Evolutionary conservation across 768 basidiomycete species (phyloP), one percentile per base, ranked within the genome.

Genomic region (Russula abietina): DNA sequence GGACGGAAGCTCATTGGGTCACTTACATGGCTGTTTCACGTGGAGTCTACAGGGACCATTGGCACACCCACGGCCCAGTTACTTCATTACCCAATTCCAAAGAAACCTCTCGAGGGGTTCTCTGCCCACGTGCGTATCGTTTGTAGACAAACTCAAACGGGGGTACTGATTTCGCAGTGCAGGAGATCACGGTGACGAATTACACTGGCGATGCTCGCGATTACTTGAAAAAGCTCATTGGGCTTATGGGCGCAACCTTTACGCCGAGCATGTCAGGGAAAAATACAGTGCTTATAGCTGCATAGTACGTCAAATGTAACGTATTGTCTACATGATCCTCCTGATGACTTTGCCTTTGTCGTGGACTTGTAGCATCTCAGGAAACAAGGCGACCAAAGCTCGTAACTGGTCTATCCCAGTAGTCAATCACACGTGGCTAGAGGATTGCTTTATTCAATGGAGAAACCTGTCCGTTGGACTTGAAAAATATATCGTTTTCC

Each of bases 371-470:
- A 72, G 73, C 41, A 59, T 70, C 12, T 57, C 59, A 0, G 70
- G 70, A 5, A 72, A 65, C 1, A 97, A 97, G 74, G 85, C 88
- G 0, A 74, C 75, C 8, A 89, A 89, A 69, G 91, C 93, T 0
- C 76, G 78, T 9, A 76, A 83, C 0, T 96, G 94, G 94, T 83
- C 82, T 0, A 88, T 95, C 64, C 87, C 92, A 0, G 78, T 94
- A 61, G 88, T 95, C 12, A 96, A 93, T 68, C 94, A 98, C 68
- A 80, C 81, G 0, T 97, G 93, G 92, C 78, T 97, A 3, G 94
- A 97, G 70, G 91, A 94, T 65, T 95, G 91, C 71, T 89, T 94
- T 70, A 74, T 84, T 24, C 79, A 84, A 56, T 97, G 94, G 93
- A 80, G 81, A 52, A 79, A 80, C 38, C 76, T 90, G 61, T 86